These are phyloP conservation scores for Zelonia costaricensis DNA, from an alignment of 208 protist species.

Conservation along the genomic window DNA sequence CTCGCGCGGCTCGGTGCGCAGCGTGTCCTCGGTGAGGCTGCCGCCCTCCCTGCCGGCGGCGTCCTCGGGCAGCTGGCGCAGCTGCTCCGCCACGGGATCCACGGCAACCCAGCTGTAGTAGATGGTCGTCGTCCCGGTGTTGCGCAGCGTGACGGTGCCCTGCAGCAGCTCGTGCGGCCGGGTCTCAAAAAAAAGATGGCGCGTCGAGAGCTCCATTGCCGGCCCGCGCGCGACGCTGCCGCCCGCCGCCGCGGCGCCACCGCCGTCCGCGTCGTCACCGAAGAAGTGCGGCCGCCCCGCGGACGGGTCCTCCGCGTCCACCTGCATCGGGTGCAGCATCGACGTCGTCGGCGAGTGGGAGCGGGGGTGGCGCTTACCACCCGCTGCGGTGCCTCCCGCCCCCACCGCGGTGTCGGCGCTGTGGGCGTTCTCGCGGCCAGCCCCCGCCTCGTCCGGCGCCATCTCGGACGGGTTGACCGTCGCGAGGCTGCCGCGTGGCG, in stretches of 20 bases:
- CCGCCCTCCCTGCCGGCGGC: neutral
- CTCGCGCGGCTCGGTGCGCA: neutral
- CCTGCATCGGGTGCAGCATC: conserved; percentile 21
- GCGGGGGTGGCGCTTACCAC: conserved; percentile 2
- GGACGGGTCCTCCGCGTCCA: neutral
- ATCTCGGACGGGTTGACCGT: neutral
- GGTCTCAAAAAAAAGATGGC: conserved; percentile 51
- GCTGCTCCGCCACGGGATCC: conserved; percentile 34
- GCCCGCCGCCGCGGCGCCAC: neutral
- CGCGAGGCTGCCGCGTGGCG: neutral
- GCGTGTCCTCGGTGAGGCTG: neutral
- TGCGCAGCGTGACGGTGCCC: conserved; percentile 47
- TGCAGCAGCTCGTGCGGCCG: conserved; percentile 62
- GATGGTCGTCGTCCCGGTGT: conserved; percentile 68
- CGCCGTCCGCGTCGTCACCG: conserved; percentile 2
- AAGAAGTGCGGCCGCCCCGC: neutral
- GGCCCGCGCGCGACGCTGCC: conserved; percentile 14
- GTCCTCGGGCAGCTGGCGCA: conserved; percentile 1
- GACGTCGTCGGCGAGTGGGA: neutral
- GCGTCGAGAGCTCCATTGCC: conserved; percentile 58
- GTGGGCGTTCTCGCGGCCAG: too few relatives aligned
- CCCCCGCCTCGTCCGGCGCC: neutral
- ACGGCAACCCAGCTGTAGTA: conserved; percentile 81
- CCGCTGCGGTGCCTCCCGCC: too few relatives aligned
- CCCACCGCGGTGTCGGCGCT: too few relatives aligned